phyloP scores from a whole-genome alignment of 768 basidiomycete species.

The Phanerodontia chrysosporium region DNA sequence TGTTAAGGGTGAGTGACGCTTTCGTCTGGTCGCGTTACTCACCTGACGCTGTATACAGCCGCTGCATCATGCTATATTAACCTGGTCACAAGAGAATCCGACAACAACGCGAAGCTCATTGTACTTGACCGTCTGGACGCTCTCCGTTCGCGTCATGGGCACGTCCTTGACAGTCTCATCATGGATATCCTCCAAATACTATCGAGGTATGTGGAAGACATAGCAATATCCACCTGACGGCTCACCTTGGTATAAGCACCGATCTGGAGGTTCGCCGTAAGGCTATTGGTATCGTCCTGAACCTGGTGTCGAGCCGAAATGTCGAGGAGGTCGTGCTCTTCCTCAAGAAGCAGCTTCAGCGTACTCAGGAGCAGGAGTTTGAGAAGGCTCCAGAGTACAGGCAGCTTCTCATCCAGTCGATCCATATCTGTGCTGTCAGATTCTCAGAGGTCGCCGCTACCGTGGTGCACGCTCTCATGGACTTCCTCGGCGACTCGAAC shows the following conservation, averaged over 20 bases:
- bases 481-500: slow-evolving; percentile 91
- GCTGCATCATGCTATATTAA: slow-evolving; percentile 86
- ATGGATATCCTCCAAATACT: slow-evolving; percentile 95
- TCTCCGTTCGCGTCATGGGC: slow-evolving; percentile 80
- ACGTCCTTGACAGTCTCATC: slow-evolving; percentile 83
- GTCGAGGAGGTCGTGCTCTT: slow-evolving; percentile 95
- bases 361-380: slow-evolving; percentile 86
- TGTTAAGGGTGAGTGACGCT: slow-evolving; percentile 66
- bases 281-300: slow-evolving; percentile 83
- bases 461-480: slow-evolving; percentile 90
- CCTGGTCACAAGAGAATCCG: slow-evolving; percentile 90
- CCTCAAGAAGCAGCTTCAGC: slow-evolving; percentile 96
- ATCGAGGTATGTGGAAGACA: slow-evolving; percentile 48
- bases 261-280: slow-evolving; percentile 97
- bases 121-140: slow-evolving; percentile 88
- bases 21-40: not conserved
- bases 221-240: not conserved
- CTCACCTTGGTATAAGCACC: slow-evolving; percentile 44
- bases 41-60: slow-evolving; percentile 40
- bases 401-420: slow-evolving; percentile 94
- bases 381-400: slow-evolving; percentile 96
- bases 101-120: slow-evolving; percentile 98
- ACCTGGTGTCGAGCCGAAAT: slow-evolving; percentile 90
- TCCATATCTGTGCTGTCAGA: slow-evolving; percentile 92
- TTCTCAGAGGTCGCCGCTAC: slow-evolving; percentile 96